Base-by-base conservation (phyloP, 768 basidiomycete species). In the Erythrobasidium yunnanense region DNA sequence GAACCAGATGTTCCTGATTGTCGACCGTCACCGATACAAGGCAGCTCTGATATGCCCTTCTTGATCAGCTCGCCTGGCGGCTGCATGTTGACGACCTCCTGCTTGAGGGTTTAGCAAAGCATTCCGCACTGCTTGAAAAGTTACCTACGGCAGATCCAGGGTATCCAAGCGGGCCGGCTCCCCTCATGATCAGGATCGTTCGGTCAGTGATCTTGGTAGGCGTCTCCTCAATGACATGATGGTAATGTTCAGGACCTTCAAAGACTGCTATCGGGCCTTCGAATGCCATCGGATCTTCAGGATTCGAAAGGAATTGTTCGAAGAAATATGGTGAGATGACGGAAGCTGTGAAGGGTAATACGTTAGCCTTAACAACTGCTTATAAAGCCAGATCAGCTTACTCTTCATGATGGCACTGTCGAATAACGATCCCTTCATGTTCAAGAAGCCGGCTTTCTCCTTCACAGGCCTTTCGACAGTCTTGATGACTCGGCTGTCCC, bases 161-260 rank as follows among this genome's bases (percentile, higher is more conserved):
- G 25, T 75, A 74, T 15, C 75, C 75, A 13, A 68, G 45, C 0
- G 75, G 75, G 50, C 75, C 75, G 18, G 75, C 74, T 11, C 75
- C 75, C 30, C 74, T 57, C 73, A 76, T 76, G 56, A 76, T 72
- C 17, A 76, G 66, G 22, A 76, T 76, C 1, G 73, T 74, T 15
- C 72, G 70, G 27, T 66, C 71, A 5, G 65, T 30, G 58, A 75
- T 74, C 29, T 23, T 63, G 15, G 66, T 53, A 0, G 57, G 52
- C 2, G 56, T 50, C n/a, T 55, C 53, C 38, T 76, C 74, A 62
- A 76, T 73, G 13, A 69, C 45, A 27, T 71, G 68, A 51, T 76
- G 75, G 65, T 75, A 76, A 32, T 76, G 72, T 55, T 76, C 75
- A 2, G 75, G 75, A 15, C 75, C 75, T 46, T 76, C 74, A 54